These are phyloP conservation scores for Striga hermonthica DNA, from an alignment of 305 asterid species.

Conservation along the genomic window DNA sequence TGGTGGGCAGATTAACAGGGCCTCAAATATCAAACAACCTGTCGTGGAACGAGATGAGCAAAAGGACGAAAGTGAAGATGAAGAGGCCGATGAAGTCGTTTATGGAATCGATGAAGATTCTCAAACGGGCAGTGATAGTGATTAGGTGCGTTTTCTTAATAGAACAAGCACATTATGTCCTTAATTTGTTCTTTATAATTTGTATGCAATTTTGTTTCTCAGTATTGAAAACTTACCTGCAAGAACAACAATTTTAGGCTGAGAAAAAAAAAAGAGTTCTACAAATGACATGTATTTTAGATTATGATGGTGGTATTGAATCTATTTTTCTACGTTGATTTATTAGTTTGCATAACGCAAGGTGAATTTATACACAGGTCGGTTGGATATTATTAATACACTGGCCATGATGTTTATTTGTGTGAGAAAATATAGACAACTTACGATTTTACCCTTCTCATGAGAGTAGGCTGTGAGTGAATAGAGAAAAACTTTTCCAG, in stretches of 20 bases:
- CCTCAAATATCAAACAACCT: slow-evolving; percentile 35
- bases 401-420: background rate
- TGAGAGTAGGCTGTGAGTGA: too few relatives aligned
- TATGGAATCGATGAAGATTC: slow-evolving; percentile 72
- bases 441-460: background rate
- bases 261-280: slow-evolving; percentile 11
- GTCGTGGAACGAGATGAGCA: slow-evolving; percentile 33
- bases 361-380: background rate
- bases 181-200: slow-evolving; percentile 11
- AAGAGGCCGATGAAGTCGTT: slow-evolving; percentile 68
- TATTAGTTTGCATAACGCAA: slow-evolving; percentile 5
- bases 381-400: background rate
- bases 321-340: slow-evolving; percentile 8
- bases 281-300: slow-evolving; percentile 8
- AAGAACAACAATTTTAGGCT: slow-evolving; percentile 17
- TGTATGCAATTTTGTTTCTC: slow-evolving; percentile 22
- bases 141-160: slow-evolving; percentile 35
- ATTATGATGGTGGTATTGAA: background rate
- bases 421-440: background rate
- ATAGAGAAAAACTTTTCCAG: too few relatives aligned
- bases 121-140: slow-evolving; percentile 49
- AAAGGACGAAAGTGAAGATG: slow-evolving; percentile 64
- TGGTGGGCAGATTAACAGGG: slow-evolving; percentile 59
- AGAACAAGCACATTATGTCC: slow-evolving; percentile 19
- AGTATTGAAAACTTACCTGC: slow-evolving; percentile 1